phyloP scores from a whole-genome alignment of 345 rosid genomes.

The Gossypioides kirkii region DNA sequence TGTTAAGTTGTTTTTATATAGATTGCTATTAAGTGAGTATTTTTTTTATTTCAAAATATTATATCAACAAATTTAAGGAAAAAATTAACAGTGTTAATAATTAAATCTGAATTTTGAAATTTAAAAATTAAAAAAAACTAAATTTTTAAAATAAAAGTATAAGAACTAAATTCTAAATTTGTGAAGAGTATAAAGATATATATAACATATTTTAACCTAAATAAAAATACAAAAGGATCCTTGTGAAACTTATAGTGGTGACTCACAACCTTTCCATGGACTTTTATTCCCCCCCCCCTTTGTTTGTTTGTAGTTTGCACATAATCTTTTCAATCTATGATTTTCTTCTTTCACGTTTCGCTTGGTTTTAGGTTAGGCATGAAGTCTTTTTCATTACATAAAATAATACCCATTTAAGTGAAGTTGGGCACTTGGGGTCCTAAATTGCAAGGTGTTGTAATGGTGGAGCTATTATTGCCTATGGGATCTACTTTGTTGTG shows the following conservation, averaged over 20 bases:
- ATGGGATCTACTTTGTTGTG: not conserved
- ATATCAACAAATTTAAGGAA: no score
- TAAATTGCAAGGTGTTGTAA: not conserved
- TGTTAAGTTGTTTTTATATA: no score
- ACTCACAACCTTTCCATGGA: no score
- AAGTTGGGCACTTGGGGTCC: not conserved
- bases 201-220: not conserved
- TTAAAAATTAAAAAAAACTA: no score
- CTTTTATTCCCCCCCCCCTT: not conserved
- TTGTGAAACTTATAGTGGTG: not conserved
- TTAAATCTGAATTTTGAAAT: no score
- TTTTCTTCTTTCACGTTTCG: not conserved
- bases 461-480: not conserved
- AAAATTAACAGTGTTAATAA: no score
- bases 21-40: no score
- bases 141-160: no score
- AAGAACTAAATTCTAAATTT: no score
- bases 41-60: no score
- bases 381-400: not conserved
- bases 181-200: no score
- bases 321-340: not conserved
- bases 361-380: constrained; percentile 1
- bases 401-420: not conserved
- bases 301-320: not conserved
- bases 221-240: not conserved